Conservation (phyloP, 441 rosid species). For the Bocquillonia castaneifolia region DNA sequence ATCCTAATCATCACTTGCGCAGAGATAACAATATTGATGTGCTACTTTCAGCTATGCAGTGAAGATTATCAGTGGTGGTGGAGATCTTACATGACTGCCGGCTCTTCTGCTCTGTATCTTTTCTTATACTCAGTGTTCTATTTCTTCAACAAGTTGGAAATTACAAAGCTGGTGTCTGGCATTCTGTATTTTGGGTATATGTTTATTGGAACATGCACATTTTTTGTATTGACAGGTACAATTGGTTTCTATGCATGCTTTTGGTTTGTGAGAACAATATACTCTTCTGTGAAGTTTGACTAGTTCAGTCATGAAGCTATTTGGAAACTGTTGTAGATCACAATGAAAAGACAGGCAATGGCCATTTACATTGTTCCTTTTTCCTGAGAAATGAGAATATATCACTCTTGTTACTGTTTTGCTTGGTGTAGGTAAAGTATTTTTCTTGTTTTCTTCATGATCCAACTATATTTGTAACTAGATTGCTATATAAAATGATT, state of each 20-base stretch:
- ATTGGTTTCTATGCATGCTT: conserved; percentile 80
- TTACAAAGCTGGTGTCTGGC: conserved; percentile 63
- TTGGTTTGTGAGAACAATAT: conserved; percentile 76
- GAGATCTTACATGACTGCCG: conserved; percentile 76
- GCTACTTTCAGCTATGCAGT: conserved; percentile 85
- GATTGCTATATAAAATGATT: too few relatives aligned
- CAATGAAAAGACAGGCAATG: too few relatives aligned
- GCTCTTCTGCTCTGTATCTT: conserved; percentile 78
- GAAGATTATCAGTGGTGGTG: conserved; percentile 94
- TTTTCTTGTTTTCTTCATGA: too few relatives aligned
- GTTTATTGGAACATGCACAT: conserved; percentile 62
- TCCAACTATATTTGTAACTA: too few relatives aligned
- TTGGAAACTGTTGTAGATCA: not conserved
- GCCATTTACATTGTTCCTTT: too few relatives aligned
- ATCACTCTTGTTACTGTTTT: too few relatives aligned
- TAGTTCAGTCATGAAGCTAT: conserved; percentile 10
- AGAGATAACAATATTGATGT: conserved; percentile 71
- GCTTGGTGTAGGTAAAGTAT: too few relatives aligned
- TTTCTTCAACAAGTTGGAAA: conserved; percentile 79
- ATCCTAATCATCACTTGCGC: conserved; percentile 74
- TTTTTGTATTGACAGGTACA: conserved; percentile 74
- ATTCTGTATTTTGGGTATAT: conserved; percentile 81
- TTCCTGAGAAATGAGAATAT: too few relatives aligned
- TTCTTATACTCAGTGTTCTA: conserved; percentile 77
- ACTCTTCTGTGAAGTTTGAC: conserved; percentile 78